Conservation (phyloP, 163 green algal species). For the Volvox carteri region DNA sequence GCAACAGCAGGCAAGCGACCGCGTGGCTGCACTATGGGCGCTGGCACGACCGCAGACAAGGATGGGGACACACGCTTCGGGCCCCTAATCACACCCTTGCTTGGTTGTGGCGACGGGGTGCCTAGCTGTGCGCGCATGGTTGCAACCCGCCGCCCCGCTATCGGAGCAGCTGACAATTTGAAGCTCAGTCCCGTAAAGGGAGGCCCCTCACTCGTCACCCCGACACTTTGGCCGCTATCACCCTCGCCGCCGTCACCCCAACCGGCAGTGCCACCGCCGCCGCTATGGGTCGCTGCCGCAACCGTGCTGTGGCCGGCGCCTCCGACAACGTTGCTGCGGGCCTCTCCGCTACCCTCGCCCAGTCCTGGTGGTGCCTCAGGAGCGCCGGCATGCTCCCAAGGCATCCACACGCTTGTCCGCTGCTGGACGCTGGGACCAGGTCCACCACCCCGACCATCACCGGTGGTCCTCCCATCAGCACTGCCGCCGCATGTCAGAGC, state of each 20-base stretch:
- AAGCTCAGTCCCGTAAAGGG: constrained; percentile 37
- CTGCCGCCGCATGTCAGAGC: background rate
- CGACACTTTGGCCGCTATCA: background rate
- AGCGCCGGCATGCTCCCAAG: background rate
- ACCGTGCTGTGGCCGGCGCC: background rate
- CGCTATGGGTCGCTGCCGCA: background rate
- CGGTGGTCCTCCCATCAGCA: background rate
- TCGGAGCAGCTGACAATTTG: constrained; percentile 11
- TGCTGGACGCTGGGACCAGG: background rate
- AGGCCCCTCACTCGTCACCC: background rate
- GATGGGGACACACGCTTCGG: background rate
- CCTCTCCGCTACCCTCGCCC: background rate
- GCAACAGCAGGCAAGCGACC: background rate
- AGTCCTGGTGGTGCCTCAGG: background rate
- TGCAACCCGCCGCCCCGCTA: constrained; percentile 9
- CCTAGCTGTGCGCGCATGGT: constrained; percentile 3
- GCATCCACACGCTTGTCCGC: background rate
- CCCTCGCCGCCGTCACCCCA: background rate
- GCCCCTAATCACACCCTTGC: background rate
- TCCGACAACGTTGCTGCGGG: background rate
- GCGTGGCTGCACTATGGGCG: background rate
- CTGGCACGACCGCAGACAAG: background rate
- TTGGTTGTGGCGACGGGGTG: background rate
- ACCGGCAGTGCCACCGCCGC: background rate
- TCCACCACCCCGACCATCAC: background rate